Evolutionary conservation across 2,329 filamentous ascomycete species (phyloP).

Genomic region (Fusarium secorum): DNA sequence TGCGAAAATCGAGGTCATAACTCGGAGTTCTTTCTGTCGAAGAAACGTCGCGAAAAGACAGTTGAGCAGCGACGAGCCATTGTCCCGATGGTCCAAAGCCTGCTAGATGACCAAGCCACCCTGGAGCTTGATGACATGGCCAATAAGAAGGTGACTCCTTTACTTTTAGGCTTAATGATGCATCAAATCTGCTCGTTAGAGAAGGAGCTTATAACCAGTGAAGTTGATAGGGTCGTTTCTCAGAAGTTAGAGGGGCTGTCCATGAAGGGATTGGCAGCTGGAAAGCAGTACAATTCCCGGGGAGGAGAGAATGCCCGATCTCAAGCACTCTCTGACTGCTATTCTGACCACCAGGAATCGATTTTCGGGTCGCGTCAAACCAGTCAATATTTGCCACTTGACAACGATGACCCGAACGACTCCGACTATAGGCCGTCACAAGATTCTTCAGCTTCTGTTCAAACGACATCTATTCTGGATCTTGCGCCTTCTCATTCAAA

Average conservation of each 20-base stretch:
- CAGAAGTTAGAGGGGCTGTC: not conserved
- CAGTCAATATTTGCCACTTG: not conserved
- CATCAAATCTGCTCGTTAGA: constrained; percentile 3
- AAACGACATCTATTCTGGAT: not conserved
- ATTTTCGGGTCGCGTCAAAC: not conserved
- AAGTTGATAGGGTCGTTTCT: constrained; percentile 5
- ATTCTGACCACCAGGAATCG: not conserved
- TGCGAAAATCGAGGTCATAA: not conserved
- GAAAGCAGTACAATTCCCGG: not conserved
- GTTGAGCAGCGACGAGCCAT: not conserved
- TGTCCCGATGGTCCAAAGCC: not conserved
- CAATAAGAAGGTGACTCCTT: constrained; percentile 7
- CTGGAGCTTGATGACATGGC: not conserved
- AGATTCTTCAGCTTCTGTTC: not conserved
- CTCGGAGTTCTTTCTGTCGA: not conserved
- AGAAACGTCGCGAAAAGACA: not conserved
- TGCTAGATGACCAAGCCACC: not conserved
- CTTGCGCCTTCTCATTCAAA: not conserved
- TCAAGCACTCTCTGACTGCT: not conserved
- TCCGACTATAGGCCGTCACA: not conserved
- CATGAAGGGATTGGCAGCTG: not conserved
- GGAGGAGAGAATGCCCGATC: not conserved
- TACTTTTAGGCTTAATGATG: constrained; percentile 18
- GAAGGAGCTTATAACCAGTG: not conserved
- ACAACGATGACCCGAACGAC: not conserved